Evolutionary conservation across 2,329 filamentous ascomycete genomes (phyloP).

Genomic region (Penicillium sp.): DNA sequence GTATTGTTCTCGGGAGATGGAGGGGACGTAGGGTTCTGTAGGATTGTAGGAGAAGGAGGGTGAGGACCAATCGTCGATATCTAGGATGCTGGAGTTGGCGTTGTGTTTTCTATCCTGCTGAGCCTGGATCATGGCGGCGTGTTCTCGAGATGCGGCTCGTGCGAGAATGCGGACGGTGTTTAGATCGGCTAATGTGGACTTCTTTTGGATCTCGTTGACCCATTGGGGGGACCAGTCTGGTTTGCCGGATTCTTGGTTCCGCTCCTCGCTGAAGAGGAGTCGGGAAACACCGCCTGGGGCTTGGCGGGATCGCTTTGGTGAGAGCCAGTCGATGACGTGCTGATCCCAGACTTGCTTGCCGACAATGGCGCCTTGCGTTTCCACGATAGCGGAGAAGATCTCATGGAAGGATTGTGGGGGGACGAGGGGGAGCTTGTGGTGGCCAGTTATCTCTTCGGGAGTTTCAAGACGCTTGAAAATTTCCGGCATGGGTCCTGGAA

Average conservation of each 20-base stretch:
- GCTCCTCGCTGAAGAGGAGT: constrained; percentile 27
- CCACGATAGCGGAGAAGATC: constrained; percentile 57
- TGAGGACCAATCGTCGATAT: background rate
- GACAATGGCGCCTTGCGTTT: constrained; percentile 48
- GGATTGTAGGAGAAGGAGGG: constrained; percentile 6
- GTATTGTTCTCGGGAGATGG: constrained; percentile 10
- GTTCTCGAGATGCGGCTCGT: constrained; percentile 35
- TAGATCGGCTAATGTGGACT: constrained; percentile 35
- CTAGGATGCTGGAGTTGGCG: background rate
- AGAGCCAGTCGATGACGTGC: constrained; percentile 46
- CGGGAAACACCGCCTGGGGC: constrained; percentile 31
- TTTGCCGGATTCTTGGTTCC: constrained; percentile 21
- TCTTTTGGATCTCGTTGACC: constrained; percentile 27
- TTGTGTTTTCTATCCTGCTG: background rate
- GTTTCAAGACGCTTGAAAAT: constrained; percentile 25
- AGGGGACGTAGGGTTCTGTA: constrained; percentile 2
- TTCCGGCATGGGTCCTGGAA: constrained; percentile 35
- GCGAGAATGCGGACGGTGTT: constrained; percentile 41
- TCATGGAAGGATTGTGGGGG: constrained; percentile 51
- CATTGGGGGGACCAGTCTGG: constrained; percentile 30
- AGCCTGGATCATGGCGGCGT: constrained; percentile 8
- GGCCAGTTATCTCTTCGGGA: constrained; percentile 9
- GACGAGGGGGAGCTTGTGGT: constrained; percentile 29
- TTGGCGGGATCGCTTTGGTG: constrained; percentile 21
- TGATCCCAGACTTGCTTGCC: constrained; percentile 52